phyloP scores from a whole-genome alignment of 768 basidiomycete species.

The Lenzites betulinus region DNA sequence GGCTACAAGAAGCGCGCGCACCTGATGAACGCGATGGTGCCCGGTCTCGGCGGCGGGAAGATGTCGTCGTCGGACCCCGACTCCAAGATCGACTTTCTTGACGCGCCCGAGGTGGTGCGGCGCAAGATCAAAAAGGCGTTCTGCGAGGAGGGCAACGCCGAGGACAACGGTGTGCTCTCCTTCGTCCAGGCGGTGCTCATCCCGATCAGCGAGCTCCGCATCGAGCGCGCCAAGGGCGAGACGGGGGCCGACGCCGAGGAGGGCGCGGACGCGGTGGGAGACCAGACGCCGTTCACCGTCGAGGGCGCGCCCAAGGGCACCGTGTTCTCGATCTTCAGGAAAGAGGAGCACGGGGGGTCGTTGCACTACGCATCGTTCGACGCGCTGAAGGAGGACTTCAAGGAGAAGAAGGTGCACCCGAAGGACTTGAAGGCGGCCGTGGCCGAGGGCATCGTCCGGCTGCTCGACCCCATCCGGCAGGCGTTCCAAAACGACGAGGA shows the following conservation, averaged over 20 bases:
- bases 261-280: slow-evolving; percentile 48
- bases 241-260: slow-evolving; percentile 43
- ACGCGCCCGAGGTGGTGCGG: slow-evolving; percentile 77
- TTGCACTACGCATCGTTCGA: slow-evolving; percentile 71
- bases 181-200: slow-evolving; percentile 89
- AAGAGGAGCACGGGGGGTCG: slow-evolving; percentile 81
- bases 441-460: slow-evolving; percentile 65
- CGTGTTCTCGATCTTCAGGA: slow-evolving; percentile 76
- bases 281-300: slow-evolving; percentile 63
- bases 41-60: slow-evolving; percentile 91
- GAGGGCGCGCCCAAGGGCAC: slow-evolving; percentile 78
- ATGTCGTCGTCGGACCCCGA: slow-evolving; percentile 99
- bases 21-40: slow-evolving; percentile 98
- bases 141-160: slow-evolving; percentile 89
- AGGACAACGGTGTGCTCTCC: slow-evolving; percentile 85
- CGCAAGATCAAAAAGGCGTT: slow-evolving; percentile 92
- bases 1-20: slow-evolving; percentile 96
- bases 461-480: slow-evolving; percentile 81
- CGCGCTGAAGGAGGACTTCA: slow-evolving; percentile 74
- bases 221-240: slow-evolving; percentile 55
- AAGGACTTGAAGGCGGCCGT: slow-evolving; percentile 86
- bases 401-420: slow-evolving; percentile 78
- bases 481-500: slow-evolving; percentile 76
- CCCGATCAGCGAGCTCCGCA: slow-evolving; percentile 76
- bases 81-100: slow-evolving; percentile 98